Conservation (phyloP, 83 land plant species). For the Larix sibirica region DNA sequence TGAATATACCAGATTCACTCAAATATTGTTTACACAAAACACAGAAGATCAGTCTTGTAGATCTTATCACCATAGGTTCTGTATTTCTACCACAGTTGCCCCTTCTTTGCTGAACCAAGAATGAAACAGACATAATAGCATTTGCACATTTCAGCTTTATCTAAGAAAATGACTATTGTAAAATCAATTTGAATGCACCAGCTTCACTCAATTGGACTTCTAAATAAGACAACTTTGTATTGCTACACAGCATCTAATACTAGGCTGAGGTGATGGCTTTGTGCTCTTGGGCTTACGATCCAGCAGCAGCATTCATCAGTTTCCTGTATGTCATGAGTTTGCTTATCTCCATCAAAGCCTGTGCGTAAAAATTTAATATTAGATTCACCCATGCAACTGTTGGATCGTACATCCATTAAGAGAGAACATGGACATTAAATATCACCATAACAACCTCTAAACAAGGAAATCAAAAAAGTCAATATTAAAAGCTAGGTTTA, state of each 20-base stretch:
- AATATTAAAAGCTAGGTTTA: too few species aligned
- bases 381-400: background rate
- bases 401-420: background rate
- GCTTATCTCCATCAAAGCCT: constrained; percentile 5
- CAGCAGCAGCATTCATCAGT: constrained; percentile 15
- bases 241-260: too few species aligned
- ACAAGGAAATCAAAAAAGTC: too few species aligned
- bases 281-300: background rate
- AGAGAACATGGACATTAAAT: background rate
- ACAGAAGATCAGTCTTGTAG: too few species aligned
- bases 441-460: too few species aligned
- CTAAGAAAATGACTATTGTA: background rate
- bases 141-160: background rate
- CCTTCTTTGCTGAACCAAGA: too few species aligned
- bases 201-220: background rate
- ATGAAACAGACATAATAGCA: too few species aligned
- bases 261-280: background rate
- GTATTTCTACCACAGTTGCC: too few species aligned
- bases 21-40: too few species aligned
- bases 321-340: constrained; percentile 2
- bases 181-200: constrained; percentile 2
- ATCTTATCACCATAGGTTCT: too few species aligned
- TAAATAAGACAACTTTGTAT: constrained; percentile 1
- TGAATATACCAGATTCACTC: background rate
- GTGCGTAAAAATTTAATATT: background rate